Conservation (phyloP, 148 eudicot genomes). For the Cornus kousa region DNA sequence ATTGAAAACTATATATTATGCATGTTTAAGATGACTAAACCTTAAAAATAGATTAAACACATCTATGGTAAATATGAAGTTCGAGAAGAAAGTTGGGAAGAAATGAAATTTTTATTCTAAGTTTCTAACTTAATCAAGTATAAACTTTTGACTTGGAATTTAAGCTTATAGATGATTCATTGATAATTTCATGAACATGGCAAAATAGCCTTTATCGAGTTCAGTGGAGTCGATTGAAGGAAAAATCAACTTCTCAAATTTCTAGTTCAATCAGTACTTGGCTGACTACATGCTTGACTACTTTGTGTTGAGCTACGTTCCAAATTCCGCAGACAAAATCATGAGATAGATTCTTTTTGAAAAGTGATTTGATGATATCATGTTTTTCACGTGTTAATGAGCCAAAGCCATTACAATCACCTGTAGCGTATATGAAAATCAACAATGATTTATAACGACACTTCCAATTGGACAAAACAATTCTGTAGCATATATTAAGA, state of each 20-base stretch:
- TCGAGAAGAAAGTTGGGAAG: no score
- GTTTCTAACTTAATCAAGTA: no score
- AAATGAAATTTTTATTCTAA: no score
- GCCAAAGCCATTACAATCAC: neutral
- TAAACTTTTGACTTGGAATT: no score
- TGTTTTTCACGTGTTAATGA: neutral
- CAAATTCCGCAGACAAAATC: neutral
- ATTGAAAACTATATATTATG: neutral
- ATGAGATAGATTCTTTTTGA: neutral
- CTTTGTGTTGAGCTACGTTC: no score
- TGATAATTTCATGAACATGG: no score
- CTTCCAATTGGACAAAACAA: no score
- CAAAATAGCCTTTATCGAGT: no score
- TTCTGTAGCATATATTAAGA: neutral
- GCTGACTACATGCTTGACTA: neutral
- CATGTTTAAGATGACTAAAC: neutral
- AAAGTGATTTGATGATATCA: neutral
- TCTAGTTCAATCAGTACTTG: neutral
- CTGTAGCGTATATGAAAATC: neutral
- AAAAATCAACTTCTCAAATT: neutral
- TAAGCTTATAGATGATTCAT: no score
- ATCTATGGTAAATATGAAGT: neutral
- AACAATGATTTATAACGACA: neutral
- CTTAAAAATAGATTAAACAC: no score
- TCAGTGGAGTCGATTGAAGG: neutral